Evolutionary conservation across 805 yeast genomes (phyloP), one percentile per base, ranked within the genome.

Genomic region (Starmerella vaccinii): DNA sequence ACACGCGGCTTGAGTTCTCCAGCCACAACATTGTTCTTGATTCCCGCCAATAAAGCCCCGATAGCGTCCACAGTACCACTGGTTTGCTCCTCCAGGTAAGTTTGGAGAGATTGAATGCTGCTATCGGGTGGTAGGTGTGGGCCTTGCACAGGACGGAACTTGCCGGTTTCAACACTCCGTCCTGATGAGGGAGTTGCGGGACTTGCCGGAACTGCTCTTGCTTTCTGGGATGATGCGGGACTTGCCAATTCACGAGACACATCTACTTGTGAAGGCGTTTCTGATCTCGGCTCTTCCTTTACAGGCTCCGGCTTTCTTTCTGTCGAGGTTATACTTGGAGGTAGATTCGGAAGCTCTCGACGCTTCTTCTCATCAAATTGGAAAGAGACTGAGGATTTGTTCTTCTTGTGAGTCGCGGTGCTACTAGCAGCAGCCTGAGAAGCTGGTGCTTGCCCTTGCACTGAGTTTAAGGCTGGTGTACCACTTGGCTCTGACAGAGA

Each of bases 81-180:
- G 0, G 97, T 89, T 68, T 89, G 95, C 66, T 87, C 95, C 65
- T 90, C 97, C 60, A 90, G 73, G 64, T 88, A 90, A 26, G 81
- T 72, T 60, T 89, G 76, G 52, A 90, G 78, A 61, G 87, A 94
- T 7, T 86, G 79, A 56, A 89, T 74, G 1, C 95, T 84, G 63
- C 86, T 85, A 61, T 89, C 97, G 1, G 95, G 95, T 60, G 57
- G 52, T 13, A 58, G 24, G 8, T 43, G 50, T 12, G 55, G 55
- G 39, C 53, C 54, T 23, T 52, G 56, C 7, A 5, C 21, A 21
- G 54, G 52, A 16, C 49, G 21, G 49, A 32, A 48, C 38, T 18
- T 18, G n/a, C 45, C 38, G 7, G 30, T 26, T 7, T 16, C 30
- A 8, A n/a, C 21, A 15, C 32, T n/a, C 15, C 29, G 26, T 5